Conservation (phyloP, 148 eudicot species). For the Vaccinium macrocarpon region DNA sequence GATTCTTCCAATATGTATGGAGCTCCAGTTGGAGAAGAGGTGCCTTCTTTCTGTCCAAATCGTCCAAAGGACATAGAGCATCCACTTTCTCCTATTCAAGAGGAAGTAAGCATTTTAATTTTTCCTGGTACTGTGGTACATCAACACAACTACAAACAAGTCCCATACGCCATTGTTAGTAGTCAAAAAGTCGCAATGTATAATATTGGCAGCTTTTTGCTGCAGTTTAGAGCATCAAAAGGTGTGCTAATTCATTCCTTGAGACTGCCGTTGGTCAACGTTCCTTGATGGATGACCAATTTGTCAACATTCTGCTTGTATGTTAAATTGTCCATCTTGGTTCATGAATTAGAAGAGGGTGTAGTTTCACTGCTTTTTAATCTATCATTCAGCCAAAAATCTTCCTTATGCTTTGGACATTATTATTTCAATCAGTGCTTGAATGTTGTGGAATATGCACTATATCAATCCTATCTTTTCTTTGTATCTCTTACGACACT, state of each 20-base stretch:
- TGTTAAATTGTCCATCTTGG: neutral
- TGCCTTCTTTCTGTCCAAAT: conserved; percentile 19
- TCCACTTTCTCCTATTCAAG: conserved; percentile 57
- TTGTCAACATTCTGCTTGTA: neutral
- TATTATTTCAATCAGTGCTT: conserved; percentile 3
- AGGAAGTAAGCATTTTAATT: conserved; percentile 40
- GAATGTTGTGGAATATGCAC: neutral
- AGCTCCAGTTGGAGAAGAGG: conserved; percentile 19
- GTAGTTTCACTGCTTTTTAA: neutral
- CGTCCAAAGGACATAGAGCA: conserved; percentile 23
- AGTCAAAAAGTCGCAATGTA: conserved; percentile 13
- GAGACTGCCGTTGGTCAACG: neutral
- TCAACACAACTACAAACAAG: neutral
- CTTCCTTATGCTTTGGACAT: neutral
- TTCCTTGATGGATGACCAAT: conserved; percentile 4
- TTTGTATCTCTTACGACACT: neutral
- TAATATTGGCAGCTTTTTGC: conserved; percentile 22
- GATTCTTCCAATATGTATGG: conserved; percentile 21
- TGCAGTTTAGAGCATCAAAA: conserved; percentile 21
- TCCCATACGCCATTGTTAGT: neutral
- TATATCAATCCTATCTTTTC: neutral
- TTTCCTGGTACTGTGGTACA: conserved; percentile 20
- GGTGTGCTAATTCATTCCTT: neutral
- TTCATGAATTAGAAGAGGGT: neutral
- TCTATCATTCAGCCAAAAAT: neutral